Base-by-base conservation (phyloP, 1,139 yeast species). In the Hemisphaericaspora subhashii region DNA sequence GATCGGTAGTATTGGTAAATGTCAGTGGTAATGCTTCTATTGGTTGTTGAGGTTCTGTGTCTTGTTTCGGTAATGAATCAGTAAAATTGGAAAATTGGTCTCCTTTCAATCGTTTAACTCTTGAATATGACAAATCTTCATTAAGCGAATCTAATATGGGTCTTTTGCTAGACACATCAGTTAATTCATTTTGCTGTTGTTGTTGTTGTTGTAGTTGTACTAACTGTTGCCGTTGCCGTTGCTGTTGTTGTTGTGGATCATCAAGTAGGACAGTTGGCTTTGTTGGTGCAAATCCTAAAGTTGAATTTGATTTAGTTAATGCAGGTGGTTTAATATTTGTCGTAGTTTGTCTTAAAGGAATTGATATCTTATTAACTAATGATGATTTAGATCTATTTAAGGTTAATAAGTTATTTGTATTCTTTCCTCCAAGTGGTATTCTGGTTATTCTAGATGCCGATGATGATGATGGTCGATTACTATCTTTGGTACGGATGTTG, bases 391-490 rank as follows among this genome's bases (percentile, higher is more conserved):
- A 67, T 41, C 73, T 54, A 36, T 55, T 62, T 43, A 69, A 55
- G 3, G 54, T 37, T 1, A 68, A 64, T n/a, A 46, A 45, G 21
- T 50, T 49, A 50, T 74, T 74, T 39, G 60, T 67, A 50, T 71
- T 74, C 48, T 75, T 75, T 2, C 79, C 79, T 3, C 78, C 77
- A 41, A 75, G 62, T 0, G 81, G 80, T 1, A 74, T 60, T 47
- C 80, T 55, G 30, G 51, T 32, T 16, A 30, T 12, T 22, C 24
- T 35, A 12, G 27, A 24, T 8, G n/a, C n/a, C n/a, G 37, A 23
- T 10, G 12, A 27, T 11, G 15, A 27, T 8, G 18, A 6, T n/a
- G 32, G 13, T 14, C 32, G 27, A 32, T 15, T n/a, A n/a, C n/a
- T 36, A 14, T 23, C 32, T 25, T 36, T 40, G 20, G 20, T 37